phyloP scores from a whole-genome alignment of 2,329 filamentous ascomycete species.

The Fusarium aywerte region DNA sequence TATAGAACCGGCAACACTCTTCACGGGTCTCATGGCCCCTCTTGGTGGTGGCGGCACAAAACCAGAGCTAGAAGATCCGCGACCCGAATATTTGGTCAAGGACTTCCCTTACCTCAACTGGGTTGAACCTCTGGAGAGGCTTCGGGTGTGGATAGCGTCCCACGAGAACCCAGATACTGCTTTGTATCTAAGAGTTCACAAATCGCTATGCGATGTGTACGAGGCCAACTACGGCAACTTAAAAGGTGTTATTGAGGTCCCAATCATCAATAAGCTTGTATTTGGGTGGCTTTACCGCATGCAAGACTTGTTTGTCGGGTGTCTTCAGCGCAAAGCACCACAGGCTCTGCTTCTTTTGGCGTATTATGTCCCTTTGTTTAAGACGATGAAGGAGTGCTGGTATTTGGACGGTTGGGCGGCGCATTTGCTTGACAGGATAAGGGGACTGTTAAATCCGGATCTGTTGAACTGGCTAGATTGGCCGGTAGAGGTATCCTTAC shows the following conservation, averaged over 20 bases:
- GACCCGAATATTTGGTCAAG: slow-evolving; percentile 38
- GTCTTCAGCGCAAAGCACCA: slow-evolving; percentile 44
- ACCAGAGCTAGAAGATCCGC: slow-evolving; percentile 28
- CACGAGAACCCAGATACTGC: slow-evolving; percentile 42
- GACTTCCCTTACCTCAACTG: slow-evolving; percentile 42
- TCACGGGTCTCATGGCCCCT: slow-evolving; percentile 45
- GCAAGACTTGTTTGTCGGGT: slow-evolving; percentile 43
- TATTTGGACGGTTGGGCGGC: slow-evolving; percentile 41
- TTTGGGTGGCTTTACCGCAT: slow-evolving; percentile 48
- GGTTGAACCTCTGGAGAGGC: slow-evolving; percentile 36
- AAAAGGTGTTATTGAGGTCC: slow-evolving; percentile 32
- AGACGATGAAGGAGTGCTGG: slow-evolving; percentile 37
- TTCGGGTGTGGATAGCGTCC: slow-evolving; percentile 41
- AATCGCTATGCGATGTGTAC: slow-evolving; percentile 42
- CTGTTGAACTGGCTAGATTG: slow-evolving; percentile 43
- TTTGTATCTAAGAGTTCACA: slow-evolving; percentile 41
- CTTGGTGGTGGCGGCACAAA: slow-evolving; percentile 27
- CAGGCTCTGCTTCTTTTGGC: slow-evolving; percentile 45
- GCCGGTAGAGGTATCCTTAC: slow-evolving; percentile 36
- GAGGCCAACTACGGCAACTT: slow-evolving; percentile 43
- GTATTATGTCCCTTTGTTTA: slow-evolving; percentile 42
- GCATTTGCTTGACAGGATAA: slow-evolving; percentile 42
- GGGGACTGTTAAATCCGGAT: slow-evolving; percentile 30
- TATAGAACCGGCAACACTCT: slow-evolving; percentile 45
- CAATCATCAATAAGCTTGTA: slow-evolving; percentile 33